Evolutionary conservation across 345 rosid species (phyloP), one percentile per base, ranked within the genome.

Genomic region (Eucalyptus pumila): DNA sequence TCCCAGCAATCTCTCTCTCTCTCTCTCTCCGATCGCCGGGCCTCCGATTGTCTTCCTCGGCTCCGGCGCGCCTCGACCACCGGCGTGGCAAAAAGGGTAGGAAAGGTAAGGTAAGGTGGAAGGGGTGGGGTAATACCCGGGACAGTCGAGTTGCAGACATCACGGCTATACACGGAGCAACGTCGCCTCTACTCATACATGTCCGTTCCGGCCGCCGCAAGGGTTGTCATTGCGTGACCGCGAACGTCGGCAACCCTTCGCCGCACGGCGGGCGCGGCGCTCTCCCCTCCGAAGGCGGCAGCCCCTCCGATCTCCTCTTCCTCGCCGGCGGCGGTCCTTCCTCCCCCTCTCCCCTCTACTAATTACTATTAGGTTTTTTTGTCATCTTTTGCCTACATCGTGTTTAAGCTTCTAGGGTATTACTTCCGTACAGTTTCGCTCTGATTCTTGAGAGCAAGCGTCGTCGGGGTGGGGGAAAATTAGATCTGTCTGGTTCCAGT

Each of bases 251-350:
- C 93, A 94, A 92, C 96, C 99, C 99, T 93, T 97, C 95, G 94
- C 98, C 99, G 96, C 99, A 98, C 99, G 99, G 99, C 85, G 99
- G 99, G 91, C 99, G 99, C 92, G 99, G 99, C 89, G 99, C 99
- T 91, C 93, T 97, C 96, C 99, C 99, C 89, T 98, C 99, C 87
- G 99, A 98, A 96, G 99, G 99, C 95, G 99, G 99, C 87, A 96
- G 99, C 93, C 99, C 99, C 92, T 98, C 99, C 44, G 99, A 98
- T 93, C 99, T 98, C 92, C 99, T 97, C 93, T 98, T 98, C 93
- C 96, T 98, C 16, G 99, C 99, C 86, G 99, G 99, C 89, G 99
- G 99, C 85, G 99, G 99, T 91, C 86, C 89, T 67, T n/a, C 50
- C 45, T 40, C 50, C 10, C 51, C 89, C 54, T 60, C 83, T 69